Percentiles rank a stretch among this genome's conserved stretches.
These are phyloP conservation scores for Acanthamoeba culbertsoni DNA, from an alignment of 208 protist genomes.

Conservation along the genomic window DNA sequence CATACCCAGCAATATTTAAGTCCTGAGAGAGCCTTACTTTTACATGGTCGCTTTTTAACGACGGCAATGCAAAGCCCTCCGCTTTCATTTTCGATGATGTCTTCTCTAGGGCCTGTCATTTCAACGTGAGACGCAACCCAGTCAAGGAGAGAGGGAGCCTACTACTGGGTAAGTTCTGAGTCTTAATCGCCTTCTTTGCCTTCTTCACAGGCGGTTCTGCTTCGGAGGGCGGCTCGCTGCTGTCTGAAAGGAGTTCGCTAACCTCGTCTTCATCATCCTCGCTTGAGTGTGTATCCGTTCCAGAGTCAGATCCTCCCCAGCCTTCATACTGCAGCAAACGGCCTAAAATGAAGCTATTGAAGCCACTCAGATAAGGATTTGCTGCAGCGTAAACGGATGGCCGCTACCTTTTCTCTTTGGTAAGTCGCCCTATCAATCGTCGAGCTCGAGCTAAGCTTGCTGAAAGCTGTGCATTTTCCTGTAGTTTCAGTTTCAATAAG, in stretches of 20 bases:
- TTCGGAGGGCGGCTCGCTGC: background rate
- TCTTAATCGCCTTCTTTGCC: background rate
- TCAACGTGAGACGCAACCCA: background rate
- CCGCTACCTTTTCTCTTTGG: background rate
- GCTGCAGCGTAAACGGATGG: background rate
- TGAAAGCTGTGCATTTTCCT: background rate
- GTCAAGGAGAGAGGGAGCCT: background rate
- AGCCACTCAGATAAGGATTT: background rate
- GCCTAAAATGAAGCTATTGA: background rate
- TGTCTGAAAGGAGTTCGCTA: background rate
- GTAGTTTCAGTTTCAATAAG: background rate
- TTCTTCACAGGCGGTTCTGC: background rate
- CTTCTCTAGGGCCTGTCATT: background rate
- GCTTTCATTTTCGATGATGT: background rate
- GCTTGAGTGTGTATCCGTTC: background rate
- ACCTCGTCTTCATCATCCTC: background rate
- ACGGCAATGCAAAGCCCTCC: background rate
- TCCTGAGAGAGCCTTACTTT: background rate
- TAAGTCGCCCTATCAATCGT: background rate
- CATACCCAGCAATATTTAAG: conserved; percentile 22
- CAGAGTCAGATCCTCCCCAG: background rate
- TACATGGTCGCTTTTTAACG: background rate
- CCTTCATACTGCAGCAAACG: background rate
- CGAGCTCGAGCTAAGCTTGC: background rate
- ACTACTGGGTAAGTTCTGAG: background rate